Base-by-base conservation (phyloP, 2,329 filamentous ascomycete species). In the Fusarium concolor region DNA sequence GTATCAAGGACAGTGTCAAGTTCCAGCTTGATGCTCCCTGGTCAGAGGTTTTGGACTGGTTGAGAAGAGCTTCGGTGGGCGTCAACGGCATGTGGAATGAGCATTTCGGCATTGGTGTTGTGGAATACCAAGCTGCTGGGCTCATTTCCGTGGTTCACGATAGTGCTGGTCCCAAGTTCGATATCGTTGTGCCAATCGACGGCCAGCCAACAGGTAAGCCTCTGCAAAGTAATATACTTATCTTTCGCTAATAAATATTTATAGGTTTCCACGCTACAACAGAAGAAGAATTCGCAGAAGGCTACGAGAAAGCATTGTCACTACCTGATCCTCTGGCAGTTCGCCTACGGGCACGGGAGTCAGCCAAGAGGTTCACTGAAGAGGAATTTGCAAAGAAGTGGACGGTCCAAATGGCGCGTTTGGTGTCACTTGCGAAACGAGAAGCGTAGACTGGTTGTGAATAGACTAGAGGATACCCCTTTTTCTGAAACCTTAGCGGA, bases 31-130 rank as follows among this genome's bases (percentile, higher is more conserved):
- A 99, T 77, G 94, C 93, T 1, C 89, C 92, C 26, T 99, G 95
- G 94, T 89, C 92, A 5, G 88, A 93, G 71, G 92, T 99, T 53
- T 84, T 97, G 11, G 86, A 91, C 31, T 94, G 92, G 87, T 83
- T 98, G 63, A 83, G 88, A 53, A 89, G 84, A 65, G 90, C 92
- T 6, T 95, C 89, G 18, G 87, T 99, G 3, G 96, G 96, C 49
- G 94, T 97, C 29, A 99, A 99, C 73, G 93, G 92, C 75, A 99
- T 99, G 96, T 99, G 96, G 95, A 98, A 97, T 77, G 96, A 99
- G 81, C 96, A 99, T 79, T 99, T 99, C 77, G 96, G 96, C 22
- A 99, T 99, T 61, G 96, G 96, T 2, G 94, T 98, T 17, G 96
- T 99, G 39, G 96, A 99, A 82, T 99, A 98, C 76, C 94, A 98